Evolutionary conservation across 1,284 basidiomycete genomes (phyloP).

Genomic region (Puccinia triticina): DNA sequence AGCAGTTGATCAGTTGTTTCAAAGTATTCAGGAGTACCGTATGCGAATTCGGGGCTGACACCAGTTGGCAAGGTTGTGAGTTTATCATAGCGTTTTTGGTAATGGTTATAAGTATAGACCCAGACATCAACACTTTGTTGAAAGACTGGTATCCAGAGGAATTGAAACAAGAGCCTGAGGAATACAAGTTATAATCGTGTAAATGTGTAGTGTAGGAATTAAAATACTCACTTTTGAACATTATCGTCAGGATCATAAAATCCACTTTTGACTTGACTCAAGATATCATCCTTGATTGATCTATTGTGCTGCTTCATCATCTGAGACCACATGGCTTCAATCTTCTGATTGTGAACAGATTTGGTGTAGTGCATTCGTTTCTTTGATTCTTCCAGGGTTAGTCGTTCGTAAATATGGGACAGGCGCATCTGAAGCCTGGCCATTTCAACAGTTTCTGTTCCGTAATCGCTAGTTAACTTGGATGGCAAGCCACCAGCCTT

Average conservation of each 20-base stretch:
- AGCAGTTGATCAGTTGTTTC: not conserved
- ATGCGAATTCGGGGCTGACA: not conserved
- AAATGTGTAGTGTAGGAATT: no score
- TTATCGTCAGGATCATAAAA: not conserved
- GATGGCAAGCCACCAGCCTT: not conserved
- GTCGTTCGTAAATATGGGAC: not conserved
- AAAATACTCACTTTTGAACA: not conserved
- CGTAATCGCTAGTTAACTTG: not conserved
- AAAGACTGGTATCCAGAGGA: not conserved
- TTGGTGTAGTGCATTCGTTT: not conserved
- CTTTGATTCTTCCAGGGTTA: not conserved
- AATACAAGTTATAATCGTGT: no score
- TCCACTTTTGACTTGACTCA: not conserved
- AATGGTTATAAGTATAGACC: not conserved
- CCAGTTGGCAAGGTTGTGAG: not conserved
- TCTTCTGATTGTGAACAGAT: slow-evolving; percentile 37
- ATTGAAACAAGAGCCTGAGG: no score
- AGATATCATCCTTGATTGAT: not conserved
- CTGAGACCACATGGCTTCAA: slow-evolving; percentile 10
- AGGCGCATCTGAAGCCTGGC: not conserved
- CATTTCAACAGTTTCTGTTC: slow-evolving; percentile 25
- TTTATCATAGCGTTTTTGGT: not conserved
- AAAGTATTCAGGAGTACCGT: not conserved
- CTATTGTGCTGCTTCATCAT: slow-evolving; percentile 7
- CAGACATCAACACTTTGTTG: not conserved